Evolutionary conservation across 2,329 filamentous ascomycete genomes (phyloP), one percentile per base, ranked within the genome.

Genomic region (Myriosclerotinia scirpicola): DNA sequence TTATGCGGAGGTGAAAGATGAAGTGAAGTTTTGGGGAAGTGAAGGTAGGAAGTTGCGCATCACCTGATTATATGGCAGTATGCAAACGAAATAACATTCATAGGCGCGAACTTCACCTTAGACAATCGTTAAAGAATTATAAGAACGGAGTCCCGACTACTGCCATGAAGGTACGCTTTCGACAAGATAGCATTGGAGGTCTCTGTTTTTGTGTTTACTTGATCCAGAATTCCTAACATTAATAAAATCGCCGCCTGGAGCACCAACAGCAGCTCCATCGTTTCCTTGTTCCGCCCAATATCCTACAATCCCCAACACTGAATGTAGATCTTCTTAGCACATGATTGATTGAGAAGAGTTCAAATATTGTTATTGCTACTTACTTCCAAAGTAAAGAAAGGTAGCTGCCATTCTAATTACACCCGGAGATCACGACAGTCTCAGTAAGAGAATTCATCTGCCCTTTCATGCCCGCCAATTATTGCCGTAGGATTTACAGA

Each of bases 21-120:
- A 26, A 50, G 44, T 50, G 30, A 61, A 61, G 58, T 50, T 50
- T 20, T 14, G 20, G 34, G 15, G 20, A 38, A 50, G 56, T 60
- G 20, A 60, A 60, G 56, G 3, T 26, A 22, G 9, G 22, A 20
- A 26, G 9, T n/a, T 50, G 38, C 9, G 34, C 4, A 40, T 52
- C 58, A 61, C 58, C 58, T 61, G 58, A 61, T 17, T 50, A 5
- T 20, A 8, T 14, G n/a, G 14, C 34, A 15, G n/a, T 2, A 40
- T 11, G 12, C 3, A 36, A 34, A 34, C 12, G 17, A 36, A 46
- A 36, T 5, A 50, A 6, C 5, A 22, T 14, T 7, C 1, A 50
- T 7, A 1, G 5, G 53, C 38, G 22, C 2, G 38, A 7, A 22
- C 15, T 12, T 7, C n/a, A 20, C 15, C 15, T 50, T 1, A 12